Base-by-base conservation (phyloP, 352 stramenopile species). In the Pythium sp. region DNA sequence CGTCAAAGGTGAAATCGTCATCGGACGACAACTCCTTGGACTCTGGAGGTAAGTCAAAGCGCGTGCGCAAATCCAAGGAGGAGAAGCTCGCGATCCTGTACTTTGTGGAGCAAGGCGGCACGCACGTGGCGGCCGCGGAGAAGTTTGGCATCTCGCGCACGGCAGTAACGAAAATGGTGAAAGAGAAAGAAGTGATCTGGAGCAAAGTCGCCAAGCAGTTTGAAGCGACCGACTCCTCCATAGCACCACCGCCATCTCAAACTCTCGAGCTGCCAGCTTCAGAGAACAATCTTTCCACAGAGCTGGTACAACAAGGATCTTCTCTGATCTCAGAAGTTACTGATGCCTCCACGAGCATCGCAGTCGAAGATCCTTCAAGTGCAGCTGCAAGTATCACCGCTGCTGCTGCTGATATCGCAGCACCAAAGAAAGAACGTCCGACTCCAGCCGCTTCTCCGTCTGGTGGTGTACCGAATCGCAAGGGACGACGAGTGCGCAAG, bases 401-500 rank as follows among this genome's bases (percentile, higher is more conserved):
- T 24, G 47, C 3, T 30, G 8, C 32, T 24, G 22, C 32, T 62
- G 32, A 15, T 14, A 11, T 22, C 32, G 1, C 30, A 12, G 32
- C 32, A n/a, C n/a, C 56, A 32, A 62, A 62, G 56, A 49, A 49
- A 49, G 56, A 62, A 22, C 56, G 56, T 24, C 11, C 32, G 22
- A 28, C 1, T 14, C 11, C 36, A 30, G 18, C 14, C n/a, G 32
- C 36, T 5, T n/a, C n/a, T 15, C n/a, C 26, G 3, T 56, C 28
- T 8, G n/a, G 20, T 38, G 6, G 4, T n/a, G 20, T 24, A 7
- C 46, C 36, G 12, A 61, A 47, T 34, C 63, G 69, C 24, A 92
- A 92, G 71, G 77, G 78, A 14, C 70, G 74, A 18, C 85, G 87
- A 12, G 86, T 95, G 22, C 87, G 86, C 54, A 95, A 95, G 72